Base-by-base conservation (phyloP, 306 rosid species). In the Potentilla sterilis region DNA sequence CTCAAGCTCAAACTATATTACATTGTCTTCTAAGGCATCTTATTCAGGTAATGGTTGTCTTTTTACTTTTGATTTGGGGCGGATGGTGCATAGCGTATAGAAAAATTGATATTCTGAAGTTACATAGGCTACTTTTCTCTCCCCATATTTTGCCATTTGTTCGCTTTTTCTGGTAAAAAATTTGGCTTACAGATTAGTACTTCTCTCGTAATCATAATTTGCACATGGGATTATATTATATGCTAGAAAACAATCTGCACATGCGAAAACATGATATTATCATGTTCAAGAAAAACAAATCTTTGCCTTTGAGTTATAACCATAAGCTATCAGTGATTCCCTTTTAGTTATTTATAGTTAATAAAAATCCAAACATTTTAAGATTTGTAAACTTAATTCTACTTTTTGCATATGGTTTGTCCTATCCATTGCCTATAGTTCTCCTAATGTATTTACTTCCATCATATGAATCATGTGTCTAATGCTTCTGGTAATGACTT, bases 1-100 rank as follows among this genome's bases (percentile, higher is more conserved):
- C 98, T 79, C 98, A 95, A 83, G 98, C 96, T 75, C 98, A 95
- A 82, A 95, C 98, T 80, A 95, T 95, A 82, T 80, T 95, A 78
- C 98, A 95, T 85, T 95, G 98, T 81, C 88, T 92, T 24, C 91
- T 92, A 37, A 89, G 98, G 52, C 97, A 95, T 83, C 96, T 95
- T 86, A 92, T 95, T 86, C 98, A 95, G 98, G 98, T 92, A 90
- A 67, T 44, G 58, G 43, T 77, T 75, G 59, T 72, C 57, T 16
- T 35, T 67, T 55, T 49, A 71, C 6, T 22, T 18, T 69, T 54
- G 55, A 42, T 42, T 42, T 73, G 4, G 68, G 68, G 40, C 0
- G 2, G 66, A 19, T 19, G 75, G 42, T 16, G 74, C 24, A 18
- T 35, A 34, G 4, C 61, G 16, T 32, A 19, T 19, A 18, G 34